Conservation (phyloP, 2,329 filamentous ascomycete genomes). For the Aspergillus tanneri region DNA sequence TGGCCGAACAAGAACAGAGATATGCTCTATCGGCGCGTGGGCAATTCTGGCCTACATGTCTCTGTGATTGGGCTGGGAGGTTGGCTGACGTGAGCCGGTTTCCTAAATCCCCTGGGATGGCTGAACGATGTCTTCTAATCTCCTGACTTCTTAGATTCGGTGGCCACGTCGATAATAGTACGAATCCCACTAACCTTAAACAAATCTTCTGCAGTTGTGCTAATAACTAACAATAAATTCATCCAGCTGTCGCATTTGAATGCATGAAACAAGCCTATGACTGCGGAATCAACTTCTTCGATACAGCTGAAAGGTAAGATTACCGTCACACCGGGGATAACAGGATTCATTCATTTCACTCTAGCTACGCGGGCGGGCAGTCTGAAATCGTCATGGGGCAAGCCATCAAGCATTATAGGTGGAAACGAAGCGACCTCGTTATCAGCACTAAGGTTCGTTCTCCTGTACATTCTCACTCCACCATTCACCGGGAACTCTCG, state of each 20-base stretch:
- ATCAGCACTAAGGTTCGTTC: conserved; percentile 36
- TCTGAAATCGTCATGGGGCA: conserved; percentile 56
- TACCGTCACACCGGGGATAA: too few relatives aligned
- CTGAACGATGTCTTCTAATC: not conserved
- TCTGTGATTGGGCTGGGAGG: conserved; percentile 67
- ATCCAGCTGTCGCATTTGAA: too few relatives aligned
- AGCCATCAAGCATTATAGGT: conserved; percentile 56
- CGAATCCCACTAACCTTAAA: not conserved
- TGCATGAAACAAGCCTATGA: conserved; percentile 57
- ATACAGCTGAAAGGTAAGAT: conserved; percentile 54
- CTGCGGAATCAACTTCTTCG: conserved; percentile 58
- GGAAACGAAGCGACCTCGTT: conserved; percentile 56
- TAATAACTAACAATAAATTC: too few relatives aligned
- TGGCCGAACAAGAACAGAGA: conserved; percentile 33
- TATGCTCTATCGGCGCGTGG: conserved; percentile 72
- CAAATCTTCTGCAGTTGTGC: conserved; percentile 18
- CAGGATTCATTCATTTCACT: not conserved
- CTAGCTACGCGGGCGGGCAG: conserved; percentile 52
- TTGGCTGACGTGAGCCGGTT: conserved; percentile 35
- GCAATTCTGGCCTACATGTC: conserved; percentile 70
- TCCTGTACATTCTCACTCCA: too few relatives aligned
- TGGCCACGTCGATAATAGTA: conserved; percentile 67
- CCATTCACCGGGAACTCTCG: not conserved
- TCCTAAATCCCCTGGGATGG: not conserved
- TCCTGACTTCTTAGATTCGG: conserved; percentile 47